Percentiles rank a stretch among this genome's conserved stretches.
Evolutionary conservation across 768 basidiomycete genomes (phyloP).

Genomic region (Strobilomyces confusus): DNA sequence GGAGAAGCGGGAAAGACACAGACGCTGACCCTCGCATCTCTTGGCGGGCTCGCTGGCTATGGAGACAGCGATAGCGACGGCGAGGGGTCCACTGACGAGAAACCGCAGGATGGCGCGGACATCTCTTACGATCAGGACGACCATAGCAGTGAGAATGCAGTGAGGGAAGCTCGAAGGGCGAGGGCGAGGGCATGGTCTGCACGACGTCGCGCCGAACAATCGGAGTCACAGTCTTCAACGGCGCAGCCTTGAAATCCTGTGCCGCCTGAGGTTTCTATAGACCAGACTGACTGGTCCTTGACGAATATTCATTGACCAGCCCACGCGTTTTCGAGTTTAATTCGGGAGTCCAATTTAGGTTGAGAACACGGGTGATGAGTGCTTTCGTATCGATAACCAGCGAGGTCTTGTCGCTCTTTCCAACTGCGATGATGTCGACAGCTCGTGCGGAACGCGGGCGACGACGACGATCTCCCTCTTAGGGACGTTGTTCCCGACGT

Average conservation of each 20-base stretch:
- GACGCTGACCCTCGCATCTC: conserved; percentile 17
- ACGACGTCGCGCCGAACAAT: conserved; percentile 37
- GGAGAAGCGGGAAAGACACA: conserved; percentile 24
- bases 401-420: background rate
- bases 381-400: too few relatives aligned
- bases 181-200: conserved; percentile 58
- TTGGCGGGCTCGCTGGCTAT: conserved; percentile 59
- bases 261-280: too few relatives aligned
- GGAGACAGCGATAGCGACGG: conserved; percentile 52
- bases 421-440: background rate
- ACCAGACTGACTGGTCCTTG: too few relatives aligned
- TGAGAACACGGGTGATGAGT: too few relatives aligned
- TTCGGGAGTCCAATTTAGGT: too few relatives aligned
- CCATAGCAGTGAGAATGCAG: conserved; percentile 16
- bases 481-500: background rate
- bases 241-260: too few relatives aligned
- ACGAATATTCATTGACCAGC: too few relatives aligned
- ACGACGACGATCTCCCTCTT: background rate
- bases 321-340: too few relatives aligned
- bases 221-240: background rate
- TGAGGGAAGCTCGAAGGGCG: conserved; percentile 45
- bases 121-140: background rate
- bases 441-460: background rate
- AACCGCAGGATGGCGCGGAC: background rate
- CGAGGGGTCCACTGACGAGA: conserved; percentile 26